Evolutionary conservation across 495 filamentous ascomycete species (phyloP), one percentile per base, ranked within the genome.

Genomic region (Zalerion maritima): DNA sequence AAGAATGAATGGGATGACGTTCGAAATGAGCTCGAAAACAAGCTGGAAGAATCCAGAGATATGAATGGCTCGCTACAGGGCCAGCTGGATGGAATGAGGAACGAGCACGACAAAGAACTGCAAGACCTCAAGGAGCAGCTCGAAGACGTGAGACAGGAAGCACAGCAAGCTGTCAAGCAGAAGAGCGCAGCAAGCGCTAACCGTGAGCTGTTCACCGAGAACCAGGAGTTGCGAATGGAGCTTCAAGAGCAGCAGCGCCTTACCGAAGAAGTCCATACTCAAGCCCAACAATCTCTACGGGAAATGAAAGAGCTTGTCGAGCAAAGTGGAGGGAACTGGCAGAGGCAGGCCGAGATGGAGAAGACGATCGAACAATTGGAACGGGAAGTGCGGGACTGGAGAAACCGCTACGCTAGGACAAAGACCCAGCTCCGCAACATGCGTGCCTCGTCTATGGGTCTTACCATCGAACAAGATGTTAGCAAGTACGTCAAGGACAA

Each of bases 251-350:
- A 91, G 43, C 75, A 78, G 32, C 67, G 78, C 27, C 66, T 92
- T n/a, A 93, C 86, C 0, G 78, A 86, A 32, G 81, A 92, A 45
- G 89, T 94, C 19, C 71, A 81, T 13, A 71, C 67, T 20, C 82
- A 94, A 56, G 85, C 91, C 0, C 72, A 81, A 30, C 66, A 74
- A 27, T 94, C 83, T 47, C 57, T 97, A 10, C 66, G 67, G 35
- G 86, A 97, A 51, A 96, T 96, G 91, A 77, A 78, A 39, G 60
- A 61, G 18, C 64, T 97, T 21, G 85, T 84, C 8, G 71, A 81
- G 31, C 75, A 82, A 31, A 85, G 73, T 39, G 71, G 73, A 31
- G 54, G 72, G n/a, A 72, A 78, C 8, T 75, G 77, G 60, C 83
- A 92, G 35, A 73, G 71, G 28, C 87, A 97, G 55, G 69, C 85